Evolutionary conservation across 495 filamentous ascomycete genomes (phyloP).

Genomic region (Letharia columbiana): DNA sequence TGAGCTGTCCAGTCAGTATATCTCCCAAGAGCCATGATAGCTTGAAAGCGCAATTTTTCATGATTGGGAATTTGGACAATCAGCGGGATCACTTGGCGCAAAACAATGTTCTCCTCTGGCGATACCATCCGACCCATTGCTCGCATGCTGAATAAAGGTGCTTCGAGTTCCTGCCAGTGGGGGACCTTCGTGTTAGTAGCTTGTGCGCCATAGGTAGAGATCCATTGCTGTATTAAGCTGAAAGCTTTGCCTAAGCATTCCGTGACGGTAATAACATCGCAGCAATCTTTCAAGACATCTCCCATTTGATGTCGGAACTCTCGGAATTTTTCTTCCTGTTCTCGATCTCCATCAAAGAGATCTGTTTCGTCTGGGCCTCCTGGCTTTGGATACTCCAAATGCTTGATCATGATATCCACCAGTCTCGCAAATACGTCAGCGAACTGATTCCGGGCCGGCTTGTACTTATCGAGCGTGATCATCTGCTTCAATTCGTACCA

Average conservation of each 20-base stretch:
- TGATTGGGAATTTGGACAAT: slow-evolving; percentile 92
- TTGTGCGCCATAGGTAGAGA: slow-evolving; percentile 67
- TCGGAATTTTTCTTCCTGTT: slow-evolving; percentile 93
- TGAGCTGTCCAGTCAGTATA: slow-evolving; percentile 97
- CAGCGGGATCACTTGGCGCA: slow-evolving; percentile 83
- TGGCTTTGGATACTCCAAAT: slow-evolving; percentile 79
- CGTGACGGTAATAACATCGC: slow-evolving; percentile 85
- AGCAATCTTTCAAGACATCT: slow-evolving; percentile 95
- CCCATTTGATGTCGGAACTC: slow-evolving; percentile 96
- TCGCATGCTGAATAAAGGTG: slow-evolving; percentile 87
- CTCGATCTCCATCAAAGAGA: slow-evolving; percentile 89
- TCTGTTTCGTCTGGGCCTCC: slow-evolving; percentile 67
- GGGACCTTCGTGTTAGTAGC: slow-evolving; percentile 68
- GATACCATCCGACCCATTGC: slow-evolving; percentile 98
- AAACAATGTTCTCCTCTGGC: slow-evolving; percentile 70
- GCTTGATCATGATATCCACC: slow-evolving; percentile 87
- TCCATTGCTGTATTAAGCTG: slow-evolving; percentile 76
- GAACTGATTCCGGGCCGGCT: slow-evolving; percentile 64
- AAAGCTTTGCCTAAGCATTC: slow-evolving; percentile 86
- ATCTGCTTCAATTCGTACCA: slow-evolving; percentile 99
- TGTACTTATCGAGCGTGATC: slow-evolving; percentile 78
- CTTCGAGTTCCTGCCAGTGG: slow-evolving; percentile 93
- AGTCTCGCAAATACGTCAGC: slow-evolving; percentile 75
- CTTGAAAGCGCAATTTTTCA: slow-evolving; percentile 92
- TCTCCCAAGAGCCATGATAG: slow-evolving; percentile 89